Percentiles rank a stretch among this genome's conserved stretches.
Evolutionary conservation across 345 rosid genomes (phyloP).

Genomic region (Gossypium australe): DNA sequence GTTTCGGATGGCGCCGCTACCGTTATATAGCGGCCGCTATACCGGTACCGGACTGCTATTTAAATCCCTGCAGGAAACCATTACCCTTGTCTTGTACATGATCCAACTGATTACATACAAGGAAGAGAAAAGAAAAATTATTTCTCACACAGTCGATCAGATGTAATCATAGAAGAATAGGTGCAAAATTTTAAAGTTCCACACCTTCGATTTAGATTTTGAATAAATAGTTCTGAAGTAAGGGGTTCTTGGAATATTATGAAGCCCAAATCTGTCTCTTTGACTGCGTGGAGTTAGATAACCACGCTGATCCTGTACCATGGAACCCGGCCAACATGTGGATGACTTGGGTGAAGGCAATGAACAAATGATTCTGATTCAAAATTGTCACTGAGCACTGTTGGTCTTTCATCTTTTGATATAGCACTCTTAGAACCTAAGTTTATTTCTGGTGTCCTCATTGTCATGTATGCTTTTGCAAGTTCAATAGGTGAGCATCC

Average conservation of each 20-base stretch:
- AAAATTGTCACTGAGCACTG: constrained; percentile 28
- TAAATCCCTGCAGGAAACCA: constrained; percentile 8
- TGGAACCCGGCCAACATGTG: constrained; percentile 78
- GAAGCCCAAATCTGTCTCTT: constrained; percentile 55
- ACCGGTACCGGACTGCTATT: no score
- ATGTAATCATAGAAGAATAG: constrained; percentile 3
- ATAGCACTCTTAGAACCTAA: constrained; percentile 34
- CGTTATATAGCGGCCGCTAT: no score
- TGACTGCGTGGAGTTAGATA: constrained; percentile 64
- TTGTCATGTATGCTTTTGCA: constrained; percentile 76
- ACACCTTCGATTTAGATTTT: constrained; percentile 62
- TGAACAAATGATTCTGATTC: constrained; percentile 35
- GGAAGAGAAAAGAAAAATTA: constrained; percentile 16
- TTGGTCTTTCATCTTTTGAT: constrained; percentile 40
- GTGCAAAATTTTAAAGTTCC: constrained; percentile 6
- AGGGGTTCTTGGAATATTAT: constrained; percentile 67
- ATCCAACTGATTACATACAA: constrained; percentile 32
- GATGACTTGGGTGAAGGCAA: constrained; percentile 53
- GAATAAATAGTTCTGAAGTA: constrained; percentile 64
- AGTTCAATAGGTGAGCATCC: constrained; percentile 73
- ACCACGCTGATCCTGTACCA: constrained; percentile 45
- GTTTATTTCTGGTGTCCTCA: constrained; percentile 38
- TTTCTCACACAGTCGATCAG: background rate
- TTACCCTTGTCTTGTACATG: constrained; percentile 40
- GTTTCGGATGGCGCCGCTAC: no score